A percentile compares a stretch with the other conserved stretches of the same genome.
Evolutionary conservation across 805 yeast species (phyloP).

Genomic region (Ogataea nitratoaversa): DNA sequence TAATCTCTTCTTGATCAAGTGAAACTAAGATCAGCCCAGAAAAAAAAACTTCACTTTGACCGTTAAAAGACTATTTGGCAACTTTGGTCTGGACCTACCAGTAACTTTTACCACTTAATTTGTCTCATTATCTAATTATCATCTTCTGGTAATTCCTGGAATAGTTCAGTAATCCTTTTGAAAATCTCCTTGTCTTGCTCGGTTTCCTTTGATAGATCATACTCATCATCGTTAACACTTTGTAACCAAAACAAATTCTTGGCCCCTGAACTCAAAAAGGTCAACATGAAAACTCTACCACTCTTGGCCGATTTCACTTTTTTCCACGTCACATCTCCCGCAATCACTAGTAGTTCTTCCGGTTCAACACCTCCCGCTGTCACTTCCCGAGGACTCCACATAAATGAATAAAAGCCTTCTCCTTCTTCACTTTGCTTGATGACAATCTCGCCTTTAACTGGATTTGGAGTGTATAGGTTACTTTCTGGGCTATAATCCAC

Average conservation of each 20-base stretch:
- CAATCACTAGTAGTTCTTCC: slow-evolving; percentile 69
- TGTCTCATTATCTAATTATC: slow-evolving; percentile 1
- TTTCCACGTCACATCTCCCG: slow-evolving; percentile 81
- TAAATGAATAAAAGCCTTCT: slow-evolving; percentile 63
- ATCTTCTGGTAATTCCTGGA: slow-evolving; percentile 33
- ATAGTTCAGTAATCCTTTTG: slow-evolving; percentile 43
- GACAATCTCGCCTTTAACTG: slow-evolving; percentile 62
- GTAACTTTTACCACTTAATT: background rate
- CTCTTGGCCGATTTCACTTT: slow-evolving; percentile 64
- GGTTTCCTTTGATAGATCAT: slow-evolving; percentile 52
- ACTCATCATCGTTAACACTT: slow-evolving; percentile 61
- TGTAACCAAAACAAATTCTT: slow-evolving; percentile 71
- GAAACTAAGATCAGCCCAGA: no score
- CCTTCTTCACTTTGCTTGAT: slow-evolving; percentile 65
- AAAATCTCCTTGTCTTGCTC: slow-evolving; percentile 51
- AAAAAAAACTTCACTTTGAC: no score
- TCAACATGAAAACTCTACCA: slow-evolving; percentile 60
- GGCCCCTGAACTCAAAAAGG: slow-evolving; percentile 34
- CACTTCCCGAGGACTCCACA: slow-evolving; percentile 66
- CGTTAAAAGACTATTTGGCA: no score
- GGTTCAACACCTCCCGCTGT: slow-evolving; percentile 38
- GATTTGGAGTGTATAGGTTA: slow-evolving; percentile 63
- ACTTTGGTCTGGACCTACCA: no score
- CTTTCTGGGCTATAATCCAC: slow-evolving; percentile 62
- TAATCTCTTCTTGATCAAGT: no score